These are phyloP conservation scores for Coniophora puteana DNA, from an alignment of 1,284 basidiomycete species.

Conservation along the genomic window DNA sequence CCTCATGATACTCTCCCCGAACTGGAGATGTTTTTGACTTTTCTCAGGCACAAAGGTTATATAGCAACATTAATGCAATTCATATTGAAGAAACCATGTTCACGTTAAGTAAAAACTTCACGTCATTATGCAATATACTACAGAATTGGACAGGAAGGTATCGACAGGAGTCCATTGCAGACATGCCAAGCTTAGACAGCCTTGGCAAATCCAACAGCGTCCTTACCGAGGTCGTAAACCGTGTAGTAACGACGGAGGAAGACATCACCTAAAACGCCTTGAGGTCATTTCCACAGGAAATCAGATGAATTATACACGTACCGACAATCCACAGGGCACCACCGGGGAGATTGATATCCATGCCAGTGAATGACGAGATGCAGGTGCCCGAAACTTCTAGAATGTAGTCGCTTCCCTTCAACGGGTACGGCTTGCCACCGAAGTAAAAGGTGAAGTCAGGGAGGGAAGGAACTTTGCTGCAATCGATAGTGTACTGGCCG, in stretches of 20 bases:
- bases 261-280: slow-evolving; percentile 57
- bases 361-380: slow-evolving; percentile 89
- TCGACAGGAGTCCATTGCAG: neutral
- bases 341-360: slow-evolving; percentile 89
- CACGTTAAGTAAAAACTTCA: too few relatives aligned
- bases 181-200: slow-evolving; percentile 14
- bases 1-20: too few relatives aligned
- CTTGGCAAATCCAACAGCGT: slow-evolving; percentile 86
- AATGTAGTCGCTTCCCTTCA: slow-evolving; percentile 87
- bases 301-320: slow-evolving; percentile 35
- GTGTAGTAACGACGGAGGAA: slow-evolving; percentile 92
- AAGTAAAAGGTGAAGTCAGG: slow-evolving; percentile 91
- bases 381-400: slow-evolving; percentile 88
- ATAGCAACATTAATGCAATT: too few relatives aligned
- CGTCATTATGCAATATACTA: too few relatives aligned
- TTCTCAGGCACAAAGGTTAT: too few relatives aligned
- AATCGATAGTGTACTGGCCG: slow-evolving; percentile 93
- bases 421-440: slow-evolving; percentile 73
- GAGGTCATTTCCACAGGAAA: slow-evolving; percentile 8
- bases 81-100: too few relatives aligned
- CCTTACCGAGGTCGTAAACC: slow-evolving; percentile 84
- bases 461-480: slow-evolving; percentile 76
- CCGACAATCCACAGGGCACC: slow-evolving; percentile 94
- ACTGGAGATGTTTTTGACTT: too few relatives aligned
- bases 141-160: too few relatives aligned